Percentiles rank a stretch among this genome's conserved stretches.
Conservation (phyloP, 345 rosid species). For the Lepidium sativum region DNA sequence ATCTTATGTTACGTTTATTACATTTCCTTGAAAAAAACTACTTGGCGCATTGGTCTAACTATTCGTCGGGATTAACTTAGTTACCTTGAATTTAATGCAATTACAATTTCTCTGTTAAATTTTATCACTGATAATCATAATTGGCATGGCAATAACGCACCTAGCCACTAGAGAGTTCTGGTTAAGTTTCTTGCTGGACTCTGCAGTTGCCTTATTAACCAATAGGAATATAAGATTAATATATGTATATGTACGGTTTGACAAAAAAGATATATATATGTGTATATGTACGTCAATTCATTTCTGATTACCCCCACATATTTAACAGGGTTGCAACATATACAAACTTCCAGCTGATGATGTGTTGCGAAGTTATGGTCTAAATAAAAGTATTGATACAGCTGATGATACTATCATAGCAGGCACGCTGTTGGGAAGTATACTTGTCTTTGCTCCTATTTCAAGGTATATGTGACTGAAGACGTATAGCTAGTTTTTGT, state of each 20-base stretch:
- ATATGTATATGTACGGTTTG: too few species aligned
- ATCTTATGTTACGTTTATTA: neutral
- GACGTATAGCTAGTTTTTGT: slow-evolving; percentile 4
- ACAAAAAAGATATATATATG: too few species aligned
- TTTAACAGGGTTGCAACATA: slow-evolving; percentile 64
- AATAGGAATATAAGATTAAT: neutral
- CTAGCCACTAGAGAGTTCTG: slow-evolving; percentile 1
- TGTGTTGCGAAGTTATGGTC: slow-evolving; percentile 40
- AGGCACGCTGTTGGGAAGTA: slow-evolving; percentile 81
- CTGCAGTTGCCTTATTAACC: neutral
- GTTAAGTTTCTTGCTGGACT: neutral
- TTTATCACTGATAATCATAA: neutral
- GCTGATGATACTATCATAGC: slow-evolving; percentile 65
- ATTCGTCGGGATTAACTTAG: neutral
- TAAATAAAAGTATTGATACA: slow-evolving; percentile 38
- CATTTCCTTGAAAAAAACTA: neutral
- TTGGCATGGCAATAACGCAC: neutral
- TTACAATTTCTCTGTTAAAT: neutral
- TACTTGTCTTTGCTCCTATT: slow-evolving; percentile 69
- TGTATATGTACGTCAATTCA: too few species aligned
- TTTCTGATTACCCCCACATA: slow-evolving; percentile 6
- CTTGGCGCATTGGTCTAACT: slow-evolving; percentile 1
- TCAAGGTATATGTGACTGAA: slow-evolving; percentile 49
- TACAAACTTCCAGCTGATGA: slow-evolving; percentile 81
- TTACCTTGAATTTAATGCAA: neutral